Evolutionary conservation across 768 basidiomycete species (phyloP), one percentile per base, ranked within the genome.

Genomic region (Pleurotus djamor): DNA sequence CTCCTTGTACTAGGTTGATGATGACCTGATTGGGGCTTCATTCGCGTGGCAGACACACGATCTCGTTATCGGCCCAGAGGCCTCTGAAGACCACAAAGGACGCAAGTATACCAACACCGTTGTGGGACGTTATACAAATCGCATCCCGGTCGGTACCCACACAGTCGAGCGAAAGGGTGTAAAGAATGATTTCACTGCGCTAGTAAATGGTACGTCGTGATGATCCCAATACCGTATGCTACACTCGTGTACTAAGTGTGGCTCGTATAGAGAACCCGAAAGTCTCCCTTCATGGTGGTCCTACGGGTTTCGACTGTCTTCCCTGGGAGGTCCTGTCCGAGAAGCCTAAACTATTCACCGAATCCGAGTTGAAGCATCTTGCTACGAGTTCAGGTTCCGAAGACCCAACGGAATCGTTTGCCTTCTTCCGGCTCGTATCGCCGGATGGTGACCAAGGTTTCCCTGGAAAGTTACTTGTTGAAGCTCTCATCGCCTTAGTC

Each of bases 251-350:
- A 32, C 56, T 6, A 12, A 55, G 28, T 35, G 37, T 8, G 16
- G 41, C 34, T 8, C 35, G 21, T 28, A 9, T 61, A 85, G 84
- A 85, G 68, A 76, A 72, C 52, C 67, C 76, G 0, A 61, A 74
- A 14, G 89, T 91, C 9, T 89, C 86, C 9, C 80, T 92, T 10
- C 90, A 92, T 66, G 89, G 90, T 21, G 90, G 90, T 6, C 82
- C 83, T 4, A 71, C 71, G 34, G 90, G 88, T 8, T 90, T 85
- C 64, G 89, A 92, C 70, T 69, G 76, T 16, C 67, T 74, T 49
- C 65, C 77, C 4, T 91, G 86, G 86, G 75, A 76, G 33, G 72
- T 75, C 2, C 69, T 88, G 28, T 69, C 69, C 37, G 70, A 74
- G 0, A 68, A 75, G 33, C 69, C 80, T 6, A 73, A 70, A 9